These are phyloP conservation scores for Rhododendron kiyosumense DNA, from an alignment of 148 eudicot species.

Conservation along the genomic window DNA sequence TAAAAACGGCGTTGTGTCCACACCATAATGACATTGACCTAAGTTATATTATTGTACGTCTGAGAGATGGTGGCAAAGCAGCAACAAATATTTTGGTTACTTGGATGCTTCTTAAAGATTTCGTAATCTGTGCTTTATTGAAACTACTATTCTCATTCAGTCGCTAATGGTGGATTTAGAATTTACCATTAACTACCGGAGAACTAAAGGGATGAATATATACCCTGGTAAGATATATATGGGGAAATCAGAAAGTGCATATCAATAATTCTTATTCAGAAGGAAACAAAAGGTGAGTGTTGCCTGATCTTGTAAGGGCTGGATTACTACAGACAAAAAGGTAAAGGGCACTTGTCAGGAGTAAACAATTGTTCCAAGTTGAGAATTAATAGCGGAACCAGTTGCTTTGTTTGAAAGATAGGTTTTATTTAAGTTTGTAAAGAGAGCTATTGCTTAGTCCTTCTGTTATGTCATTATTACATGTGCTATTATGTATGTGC, in stretches of 20 bases:
- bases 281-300: not conserved
- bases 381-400: not conserved
- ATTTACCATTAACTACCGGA: not conserved
- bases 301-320: not conserved
- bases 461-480: not conserved
- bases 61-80: not conserved
- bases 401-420: not conserved
- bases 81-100: not conserved
- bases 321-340: not conserved
- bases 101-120: not conserved
- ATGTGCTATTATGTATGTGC: not conserved
- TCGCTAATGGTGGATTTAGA: not conserved
- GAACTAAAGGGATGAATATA: not conserved
- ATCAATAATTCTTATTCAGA: not conserved
- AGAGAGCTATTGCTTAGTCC: not conserved
- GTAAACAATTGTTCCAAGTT: not conserved
- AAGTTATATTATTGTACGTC: not conserved
- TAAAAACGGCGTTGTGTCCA: not conserved
- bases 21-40: not conserved
- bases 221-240: not conserved
- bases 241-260: not conserved
- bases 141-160: not conserved
- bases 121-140: not conserved
- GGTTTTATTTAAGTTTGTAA: not conserved
- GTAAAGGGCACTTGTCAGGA: not conserved